Evolutionary conservation across 2,329 filamentous ascomycete species (phyloP).

Genomic region (Cercospora janseana): DNA sequence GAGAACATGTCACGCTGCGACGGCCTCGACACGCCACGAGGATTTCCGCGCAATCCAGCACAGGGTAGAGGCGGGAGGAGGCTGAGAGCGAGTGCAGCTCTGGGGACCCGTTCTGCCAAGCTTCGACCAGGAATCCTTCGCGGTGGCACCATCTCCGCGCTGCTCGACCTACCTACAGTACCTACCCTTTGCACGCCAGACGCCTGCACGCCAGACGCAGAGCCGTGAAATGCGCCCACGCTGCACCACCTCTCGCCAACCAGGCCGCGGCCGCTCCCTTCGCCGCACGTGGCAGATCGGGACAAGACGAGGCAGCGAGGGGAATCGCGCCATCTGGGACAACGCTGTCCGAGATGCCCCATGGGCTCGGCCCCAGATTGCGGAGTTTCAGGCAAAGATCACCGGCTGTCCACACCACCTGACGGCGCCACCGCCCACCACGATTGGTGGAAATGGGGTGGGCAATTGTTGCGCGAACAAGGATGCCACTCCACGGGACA

Average conservation of each 20-base stretch:
- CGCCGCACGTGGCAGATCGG: too few species aligned
- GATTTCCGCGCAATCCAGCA: too few species aligned
- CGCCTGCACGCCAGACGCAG: not conserved
- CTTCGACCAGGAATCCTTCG: slow-evolving; percentile 1
- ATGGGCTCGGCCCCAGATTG: slow-evolving; percentile 6
- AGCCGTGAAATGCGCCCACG: not conserved
- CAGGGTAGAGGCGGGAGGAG: not conserved
- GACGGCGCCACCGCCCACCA: not conserved
- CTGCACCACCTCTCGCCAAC: slow-evolving; percentile 1
- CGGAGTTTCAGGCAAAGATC: slow-evolving; percentile 1
- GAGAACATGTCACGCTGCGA: too few species aligned
- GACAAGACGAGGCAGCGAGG: too few species aligned
- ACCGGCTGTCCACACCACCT: not conserved
- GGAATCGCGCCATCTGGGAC: not conserved
- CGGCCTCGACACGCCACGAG: too few species aligned
- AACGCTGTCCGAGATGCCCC: slow-evolving; percentile 1
- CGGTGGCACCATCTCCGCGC: too few species aligned
- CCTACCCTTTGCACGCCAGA: too few species aligned
- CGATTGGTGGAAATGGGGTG: slow-evolving; percentile 5
- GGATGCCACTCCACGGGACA: slow-evolving; percentile 3
- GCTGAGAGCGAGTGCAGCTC: not conserved
- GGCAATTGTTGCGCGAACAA: slow-evolving; percentile 6
- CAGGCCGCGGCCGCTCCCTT: too few species aligned
- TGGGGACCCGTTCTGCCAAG: slow-evolving; percentile 3
- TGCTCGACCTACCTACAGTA: too few species aligned